Evolutionary conservation across 345 rosid species (phyloP).

Genomic region (Bruguiera parviflora): DNA sequence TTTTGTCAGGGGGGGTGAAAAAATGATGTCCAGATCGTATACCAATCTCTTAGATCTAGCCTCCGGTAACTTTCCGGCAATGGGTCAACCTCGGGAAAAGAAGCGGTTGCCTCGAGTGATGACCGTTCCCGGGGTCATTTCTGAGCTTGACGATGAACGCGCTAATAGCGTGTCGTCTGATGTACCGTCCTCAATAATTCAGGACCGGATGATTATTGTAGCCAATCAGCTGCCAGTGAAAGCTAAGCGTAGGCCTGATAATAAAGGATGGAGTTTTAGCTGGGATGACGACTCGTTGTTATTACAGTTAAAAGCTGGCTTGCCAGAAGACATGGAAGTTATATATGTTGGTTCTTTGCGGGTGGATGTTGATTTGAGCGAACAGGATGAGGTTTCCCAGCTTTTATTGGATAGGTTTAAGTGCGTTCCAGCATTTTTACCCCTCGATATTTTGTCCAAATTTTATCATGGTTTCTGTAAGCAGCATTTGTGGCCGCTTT

Average conservation of each 20-base stretch:
- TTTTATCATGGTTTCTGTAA: constrained; percentile 75
- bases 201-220: constrained; percentile 66
- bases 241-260: constrained; percentile 73
- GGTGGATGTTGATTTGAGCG: constrained; percentile 52
- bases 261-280: constrained; percentile 73
- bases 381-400: constrained; percentile 72
- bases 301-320: constrained; percentile 67
- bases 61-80: constrained; percentile 64
- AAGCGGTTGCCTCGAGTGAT: constrained; percentile 62
- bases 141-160: constrained; percentile 77
- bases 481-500: constrained; percentile 80
- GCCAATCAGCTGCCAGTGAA: constrained; percentile 70
- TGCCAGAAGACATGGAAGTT: constrained; percentile 80
- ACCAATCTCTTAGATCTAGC: constrained; percentile 82
- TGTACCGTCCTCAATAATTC: constrained; percentile 54
- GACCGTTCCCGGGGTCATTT: constrained; percentile 73
- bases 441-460: constrained; percentile 54
- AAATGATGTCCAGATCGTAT: constrained; percentile 68
- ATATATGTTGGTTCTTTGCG: constrained; percentile 60
- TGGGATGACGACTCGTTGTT: constrained; percentile 69
- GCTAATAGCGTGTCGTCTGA: constrained; percentile 65
- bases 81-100: constrained; percentile 54
- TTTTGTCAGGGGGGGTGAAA: constrained; percentile 14
- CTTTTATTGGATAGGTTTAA: constrained; percentile 65
- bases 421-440: constrained; percentile 72